Evolutionary conservation across 495 filamentous ascomycete species (phyloP), one percentile per base, ranked within the genome.

Genomic region (Copromyces sp.): DNA sequence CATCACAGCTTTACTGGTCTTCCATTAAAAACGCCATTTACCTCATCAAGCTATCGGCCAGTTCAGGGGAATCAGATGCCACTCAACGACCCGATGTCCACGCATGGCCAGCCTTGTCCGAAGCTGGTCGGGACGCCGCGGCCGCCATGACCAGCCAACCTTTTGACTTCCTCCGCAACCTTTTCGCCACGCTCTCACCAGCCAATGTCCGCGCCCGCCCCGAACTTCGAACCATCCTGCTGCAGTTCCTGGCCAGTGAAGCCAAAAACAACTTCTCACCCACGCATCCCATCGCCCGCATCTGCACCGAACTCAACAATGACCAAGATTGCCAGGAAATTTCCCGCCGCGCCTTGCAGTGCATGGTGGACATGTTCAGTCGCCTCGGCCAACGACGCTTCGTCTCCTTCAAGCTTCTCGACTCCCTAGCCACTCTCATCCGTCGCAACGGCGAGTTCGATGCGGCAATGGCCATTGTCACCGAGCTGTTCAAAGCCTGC

Each of bases 321-420:
- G 76, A 80, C 41, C 70, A 80, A 37, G 72, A 73, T 70, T 78
- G 78, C 61, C 79, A 80, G 68, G 79, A 80, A 47, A 71, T 80
- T 6, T 80, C 79, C 38, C 77, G 75, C 35, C 75, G 79, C 16
- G 74, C 74, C 35, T 72, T 80, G 35, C 79, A 80, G 39, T 79
- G 77, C 61, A 80, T 80, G 79, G 76, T 79, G n/a, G 77, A 80
- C 70, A 74, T 79, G 44, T 80, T 80, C 73, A 75, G 44, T 40
- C 76, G 76, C 3, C 72, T 79, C 32, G 75, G 76, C 39, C 73
- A 77, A 59, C 79, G 76, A n/a, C 75, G 75, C 14, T 76, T 77
- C 4, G 77, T 79, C 42, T 78, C 79, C 9, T 77, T 79, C 73
- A 80, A 79, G 68, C 75, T 80, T 11, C 77, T 79, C 16, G 77